Evolutionary conservation across 2,329 filamentous ascomycete genomes (phyloP), one percentile per base, ranked within the genome.

Genomic region (Xylariaceae sp.): DNA sequence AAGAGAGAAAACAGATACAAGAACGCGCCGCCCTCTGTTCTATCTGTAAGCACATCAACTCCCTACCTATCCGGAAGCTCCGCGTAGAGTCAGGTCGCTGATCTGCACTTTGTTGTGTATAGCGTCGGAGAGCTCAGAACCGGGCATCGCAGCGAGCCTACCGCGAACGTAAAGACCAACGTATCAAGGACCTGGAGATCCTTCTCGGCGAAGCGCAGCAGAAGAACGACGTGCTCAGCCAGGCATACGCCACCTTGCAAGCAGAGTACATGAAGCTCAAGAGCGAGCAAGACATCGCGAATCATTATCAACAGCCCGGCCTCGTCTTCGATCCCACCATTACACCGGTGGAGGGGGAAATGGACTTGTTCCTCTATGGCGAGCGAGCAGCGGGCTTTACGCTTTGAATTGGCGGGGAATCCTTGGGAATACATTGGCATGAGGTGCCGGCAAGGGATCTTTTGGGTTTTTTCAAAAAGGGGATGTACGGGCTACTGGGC

Each of bases 161-260:
- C 54, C 68, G 78, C 36, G 77, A 82, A 56, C 70, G 78, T 39
- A 82, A 81, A 53, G 78, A 84, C 54, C 79, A 82, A 57, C 74
- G 81, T 47, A 81, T 82, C 53, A 74, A 75, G 46, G 79, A 83
- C 50, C 72, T 84, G 16, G 79, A 83, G 57, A 57, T 67, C 28
- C 71, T 79, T 51, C 71, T 83, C 24, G 62, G 61, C 35, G 71
- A 75, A 15, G 64, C 78, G 37, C 72, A 73, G 47, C 69, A 74
- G 18, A 75, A 73, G 50, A 77, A 81, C 57, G 73, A 72, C 44
- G 67, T 69, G 26, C 70, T 83, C 39, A 70, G 71, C 47, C 67
- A 71, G 38, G 76, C 76, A 4, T 79, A 81, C 54, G 61, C 66
- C 19, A 55, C 60, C n/a, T 64, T 79, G 17, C 72, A 76, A 37